phyloP scores from a whole-genome alignment of 306 rosid species.

The Fragaria nilgerrensis region DNA sequence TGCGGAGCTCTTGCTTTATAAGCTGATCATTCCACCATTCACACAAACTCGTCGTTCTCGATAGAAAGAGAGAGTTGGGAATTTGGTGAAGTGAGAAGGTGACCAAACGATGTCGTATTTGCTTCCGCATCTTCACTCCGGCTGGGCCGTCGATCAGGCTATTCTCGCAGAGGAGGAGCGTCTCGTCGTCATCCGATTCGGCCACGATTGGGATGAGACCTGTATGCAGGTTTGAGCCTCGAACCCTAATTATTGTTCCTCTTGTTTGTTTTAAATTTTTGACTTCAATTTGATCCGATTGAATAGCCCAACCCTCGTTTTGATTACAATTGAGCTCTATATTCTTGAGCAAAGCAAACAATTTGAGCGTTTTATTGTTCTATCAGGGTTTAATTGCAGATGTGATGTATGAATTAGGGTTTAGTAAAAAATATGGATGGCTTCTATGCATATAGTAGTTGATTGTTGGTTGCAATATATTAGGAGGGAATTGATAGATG shows the following conservation, averaged over 20 bases:
- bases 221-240: slow-evolving; percentile 67
- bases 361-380: background rate
- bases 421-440: background rate
- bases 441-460: background rate
- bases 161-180: slow-evolving; percentile 86
- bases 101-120: slow-evolving; percentile 23
- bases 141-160: slow-evolving; percentile 66
- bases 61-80: background rate
- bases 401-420: background rate
- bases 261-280: background rate
- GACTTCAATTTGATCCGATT: background rate
- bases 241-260: background rate
- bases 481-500: background rate
- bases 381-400: background rate
- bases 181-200: slow-evolving; percentile 78
- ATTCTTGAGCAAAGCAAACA: background rate
- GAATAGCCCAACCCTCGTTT: background rate
- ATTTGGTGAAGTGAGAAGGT: background rate
- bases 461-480: background rate
- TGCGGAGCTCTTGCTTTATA: background rate
- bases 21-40: background rate
- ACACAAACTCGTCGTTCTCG: background rate
- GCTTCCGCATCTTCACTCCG: slow-evolving; percentile 83
- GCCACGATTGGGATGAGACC: slow-evolving; percentile 87
- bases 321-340: background rate